Evolutionary conservation across 2,329 filamentous ascomycete genomes (phyloP).

Genomic region (Stylonectria norvegica): DNA sequence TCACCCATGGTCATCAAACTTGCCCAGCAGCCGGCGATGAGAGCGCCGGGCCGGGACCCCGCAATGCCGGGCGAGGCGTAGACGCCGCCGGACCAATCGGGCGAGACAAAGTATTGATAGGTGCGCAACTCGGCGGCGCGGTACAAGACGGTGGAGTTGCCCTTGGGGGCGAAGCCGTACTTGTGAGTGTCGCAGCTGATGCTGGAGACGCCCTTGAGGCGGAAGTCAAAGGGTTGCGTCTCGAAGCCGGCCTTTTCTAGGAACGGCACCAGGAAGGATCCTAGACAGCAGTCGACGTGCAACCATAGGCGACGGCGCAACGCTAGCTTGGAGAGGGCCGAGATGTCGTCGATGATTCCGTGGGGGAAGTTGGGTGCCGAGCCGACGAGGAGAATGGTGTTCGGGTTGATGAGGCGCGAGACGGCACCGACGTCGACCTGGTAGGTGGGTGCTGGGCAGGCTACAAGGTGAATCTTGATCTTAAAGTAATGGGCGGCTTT

Average conservation of each 20-base stretch:
- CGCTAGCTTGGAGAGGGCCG: slow-evolving; percentile 78
- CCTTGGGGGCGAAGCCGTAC: slow-evolving; percentile 97
- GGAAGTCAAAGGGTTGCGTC: slow-evolving; percentile 85
- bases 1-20: slow-evolving; percentile 86
- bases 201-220: slow-evolving; percentile 86
- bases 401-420: slow-evolving; percentile 83
- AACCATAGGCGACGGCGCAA: slow-evolving; percentile 76
- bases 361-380: slow-evolving; percentile 98
- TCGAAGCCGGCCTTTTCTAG: slow-evolving; percentile 93
- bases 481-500: slow-evolving; percentile 96
- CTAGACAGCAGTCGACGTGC: slow-evolving; percentile 96
- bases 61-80: slow-evolving; percentile 92
- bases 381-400: slow-evolving; percentile 89
- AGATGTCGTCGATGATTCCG: slow-evolving; percentile 95
- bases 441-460: slow-evolving; percentile 80
- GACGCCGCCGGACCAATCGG: slow-evolving; percentile 93
- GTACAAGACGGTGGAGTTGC: slow-evolving; percentile 91
- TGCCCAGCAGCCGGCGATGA: slow-evolving; percentile 96
- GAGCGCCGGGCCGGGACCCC: slow-evolving; percentile 83
- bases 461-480: slow-evolving; percentile 87
- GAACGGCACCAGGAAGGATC: slow-evolving; percentile 90
- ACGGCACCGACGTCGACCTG: slow-evolving; percentile 79
- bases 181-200: slow-evolving; percentile 98
- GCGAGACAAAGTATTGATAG: slow-evolving; percentile 95
- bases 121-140: slow-evolving; percentile 72